phyloP scores from a whole-genome alignment of 2,329 filamentous ascomycete genomes.

The Trichophyton mentagrophytes region DNA sequence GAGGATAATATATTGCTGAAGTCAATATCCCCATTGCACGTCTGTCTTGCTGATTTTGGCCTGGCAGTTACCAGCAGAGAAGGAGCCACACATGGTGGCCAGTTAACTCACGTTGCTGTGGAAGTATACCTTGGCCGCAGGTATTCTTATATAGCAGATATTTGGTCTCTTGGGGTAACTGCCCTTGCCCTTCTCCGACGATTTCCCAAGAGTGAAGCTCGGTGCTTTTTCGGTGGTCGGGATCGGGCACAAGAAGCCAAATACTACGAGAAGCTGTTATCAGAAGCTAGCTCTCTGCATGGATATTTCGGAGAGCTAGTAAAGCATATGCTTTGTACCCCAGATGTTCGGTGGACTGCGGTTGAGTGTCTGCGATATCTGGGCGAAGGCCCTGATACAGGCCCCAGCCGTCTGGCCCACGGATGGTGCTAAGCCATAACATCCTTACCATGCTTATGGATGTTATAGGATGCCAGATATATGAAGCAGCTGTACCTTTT shows the following conservation, averaged over 20 bases:
- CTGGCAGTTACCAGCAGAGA: background rate
- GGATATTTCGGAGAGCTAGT: background rate
- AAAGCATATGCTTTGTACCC: background rate
- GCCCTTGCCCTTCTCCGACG: background rate
- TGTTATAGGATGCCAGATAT: no score
- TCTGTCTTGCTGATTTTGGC: constrained; percentile 8
- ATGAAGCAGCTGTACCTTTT: background rate
- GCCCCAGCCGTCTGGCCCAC: background rate
- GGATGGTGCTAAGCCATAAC: background rate
- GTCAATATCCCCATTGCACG: constrained; percentile 2
- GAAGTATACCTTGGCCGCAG: background rate
- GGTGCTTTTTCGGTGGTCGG: background rate
- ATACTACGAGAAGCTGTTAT: background rate
- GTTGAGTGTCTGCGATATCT: background rate
- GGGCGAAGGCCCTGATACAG: background rate
- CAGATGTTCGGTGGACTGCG: background rate
- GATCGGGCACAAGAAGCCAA: background rate
- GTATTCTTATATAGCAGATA: constrained; percentile 6
- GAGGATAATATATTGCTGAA: constrained; percentile 7
- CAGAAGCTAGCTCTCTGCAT: background rate
- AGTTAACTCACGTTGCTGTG: constrained; percentile 3
- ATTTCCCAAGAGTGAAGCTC: background rate
- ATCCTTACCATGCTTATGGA: no score
- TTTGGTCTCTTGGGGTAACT: constrained; percentile 10
- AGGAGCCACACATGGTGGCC: background rate